Base-by-base conservation (phyloP, 176 grass and related monocot species). In the Canna indica region DNA sequence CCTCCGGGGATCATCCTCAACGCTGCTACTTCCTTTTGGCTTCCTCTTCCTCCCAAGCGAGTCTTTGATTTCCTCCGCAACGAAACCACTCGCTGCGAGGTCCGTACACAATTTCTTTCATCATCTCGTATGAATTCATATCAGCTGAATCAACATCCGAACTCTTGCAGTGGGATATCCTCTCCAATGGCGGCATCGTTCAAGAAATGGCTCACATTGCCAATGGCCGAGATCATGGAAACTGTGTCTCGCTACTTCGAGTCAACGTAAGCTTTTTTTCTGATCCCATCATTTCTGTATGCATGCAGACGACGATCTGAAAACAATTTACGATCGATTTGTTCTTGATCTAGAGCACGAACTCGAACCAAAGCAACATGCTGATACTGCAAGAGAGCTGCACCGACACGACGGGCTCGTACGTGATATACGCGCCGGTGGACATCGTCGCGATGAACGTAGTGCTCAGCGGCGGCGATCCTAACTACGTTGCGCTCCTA, bases 21-120 rank as follows among this genome's bases (percentile, higher is more conserved):
- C 24, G 95, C 95, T 0, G 95, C 95, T 7, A 99, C 95, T 24
- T 99, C 95, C 5, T 99, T 99, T 70, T 99, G 95, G 95, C 86
- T 99, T 38, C 87, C 95, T 0, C 84, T 94, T 9, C 67, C 87
- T 0, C 87, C 95, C 1, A 99, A 94, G 73, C 75, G 82, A 11
- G 95, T 99, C 54, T 99, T 99, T 8, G 95, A 99, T 69, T 99
- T 99, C 67, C 95, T 99, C 17, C 87, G 90, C 28, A 84, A 99
- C 5, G 90, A 99, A 71, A 82, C 69, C 66, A 90, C 95, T 82
- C 82, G 95, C 44, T 94, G 90, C 34, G 95, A 94, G 87, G 94
- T 78, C 80, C 12, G 25, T 25, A 5, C 9, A 42, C 20, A 10
- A 28, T 27, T 20, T 42, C 7, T 24, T 67, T n/a, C 20, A 14